Conservation (phyloP, 163 green algal genomes). For the Chlorella variabilis region DNA sequence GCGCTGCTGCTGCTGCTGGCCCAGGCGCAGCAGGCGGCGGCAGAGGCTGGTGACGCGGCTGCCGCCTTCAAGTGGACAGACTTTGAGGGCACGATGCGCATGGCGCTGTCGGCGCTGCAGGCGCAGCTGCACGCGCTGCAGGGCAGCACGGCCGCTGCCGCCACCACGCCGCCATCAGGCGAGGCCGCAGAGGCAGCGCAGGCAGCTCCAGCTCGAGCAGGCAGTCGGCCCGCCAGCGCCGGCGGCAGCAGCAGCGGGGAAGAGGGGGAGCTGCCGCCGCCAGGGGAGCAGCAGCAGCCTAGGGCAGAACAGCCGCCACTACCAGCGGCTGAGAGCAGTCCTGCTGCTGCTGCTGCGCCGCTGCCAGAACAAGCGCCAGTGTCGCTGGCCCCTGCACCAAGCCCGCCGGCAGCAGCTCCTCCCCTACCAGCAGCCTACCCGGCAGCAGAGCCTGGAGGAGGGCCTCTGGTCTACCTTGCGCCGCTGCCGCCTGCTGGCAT, state of each 20-base stretch:
- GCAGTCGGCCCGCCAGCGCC: background rate
- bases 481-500: background rate
- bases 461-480: no score
- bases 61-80: slow-evolving; percentile 28
- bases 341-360: background rate
- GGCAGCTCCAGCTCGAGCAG: background rate
- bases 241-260: background rate
- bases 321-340: background rate
- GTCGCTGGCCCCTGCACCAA: background rate
- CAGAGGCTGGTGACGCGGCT: background rate
- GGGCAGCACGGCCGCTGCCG: background rate
- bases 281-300: background rate
- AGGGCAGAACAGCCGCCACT: background rate
- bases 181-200: background rate
- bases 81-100: slow-evolving; percentile 27
- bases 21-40: slow-evolving; percentile 31
- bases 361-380: background rate
- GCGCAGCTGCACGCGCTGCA: slow-evolving; percentile 24
- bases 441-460: no score
- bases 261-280: background rate
- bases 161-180: no score
- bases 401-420: background rate
- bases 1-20: slow-evolving; percentile 36
- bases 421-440: background rate
- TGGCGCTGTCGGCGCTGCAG: slow-evolving; percentile 33